phyloP scores from a whole-genome alignment of 2,329 filamentous ascomycete species.

The Triangularia verruculosa region DNA sequence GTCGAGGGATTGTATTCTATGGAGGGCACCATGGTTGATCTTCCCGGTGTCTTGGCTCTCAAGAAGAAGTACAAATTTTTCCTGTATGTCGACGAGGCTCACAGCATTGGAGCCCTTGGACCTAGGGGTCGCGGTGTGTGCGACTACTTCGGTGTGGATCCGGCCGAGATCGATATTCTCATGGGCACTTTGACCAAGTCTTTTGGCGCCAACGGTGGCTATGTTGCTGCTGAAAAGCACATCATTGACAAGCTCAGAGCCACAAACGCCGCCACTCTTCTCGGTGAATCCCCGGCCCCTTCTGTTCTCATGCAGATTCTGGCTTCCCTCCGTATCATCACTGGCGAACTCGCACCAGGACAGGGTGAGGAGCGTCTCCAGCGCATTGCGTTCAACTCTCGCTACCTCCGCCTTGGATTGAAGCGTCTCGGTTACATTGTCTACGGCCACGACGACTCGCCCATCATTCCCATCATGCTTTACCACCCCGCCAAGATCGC shows the following conservation, averaged over 20 bases:
- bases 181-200: slow-evolving; percentile 99
- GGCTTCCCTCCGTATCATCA: slow-evolving; percentile 82
- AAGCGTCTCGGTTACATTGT: slow-evolving; percentile 97
- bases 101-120: slow-evolving; percentile 90
- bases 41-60: slow-evolving; percentile 81
- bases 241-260: slow-evolving; percentile 89
- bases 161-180: slow-evolving; percentile 83
- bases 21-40: slow-evolving; percentile 98
- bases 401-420: slow-evolving; percentile 93
- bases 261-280: slow-evolving; percentile 81
- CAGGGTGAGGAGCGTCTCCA: slow-evolving; percentile 95
- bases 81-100: slow-evolving; percentile 93
- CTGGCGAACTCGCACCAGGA: slow-evolving; percentile 79
- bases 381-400: slow-evolving; percentile 95
- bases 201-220: slow-evolving; percentile 96
- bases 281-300: slow-evolving; percentile 83
- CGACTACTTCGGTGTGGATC: slow-evolving; percentile 93
- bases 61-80: slow-evolving; percentile 98
- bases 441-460: slow-evolving; percentile 95
- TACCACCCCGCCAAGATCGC: slow-evolving; percentile 99
- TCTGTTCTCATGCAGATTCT: slow-evolving; percentile 89
- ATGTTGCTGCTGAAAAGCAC: slow-evolving; percentile 82
- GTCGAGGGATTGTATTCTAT: slow-evolving; percentile 98
- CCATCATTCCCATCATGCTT: slow-evolving; percentile 89
- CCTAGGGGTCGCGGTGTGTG: slow-evolving; percentile 88